Percentiles rank a stretch among this genome's conserved stretches.
Evolutionary conservation across 306 rosid species (phyloP).

Genomic region (Corylus americana): DNA sequence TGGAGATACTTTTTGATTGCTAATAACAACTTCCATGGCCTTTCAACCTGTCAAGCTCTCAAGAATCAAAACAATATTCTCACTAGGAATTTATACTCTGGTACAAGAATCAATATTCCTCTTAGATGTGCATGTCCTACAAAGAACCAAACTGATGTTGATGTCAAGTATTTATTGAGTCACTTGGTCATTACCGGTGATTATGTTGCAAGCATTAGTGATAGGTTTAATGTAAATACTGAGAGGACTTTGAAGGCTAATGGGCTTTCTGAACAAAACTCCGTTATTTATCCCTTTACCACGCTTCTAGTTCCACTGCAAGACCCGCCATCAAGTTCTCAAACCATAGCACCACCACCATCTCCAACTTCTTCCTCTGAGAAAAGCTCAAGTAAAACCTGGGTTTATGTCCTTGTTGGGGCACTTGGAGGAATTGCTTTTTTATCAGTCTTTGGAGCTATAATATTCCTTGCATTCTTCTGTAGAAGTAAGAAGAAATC

Average conservation of each 20-base stretch:
- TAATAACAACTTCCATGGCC: constrained; percentile 63
- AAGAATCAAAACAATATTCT: constrained; percentile 37
- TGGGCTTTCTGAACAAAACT: constrained; percentile 37
- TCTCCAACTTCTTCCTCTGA: constrained; percentile 32
- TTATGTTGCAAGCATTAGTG: constrained; percentile 35
- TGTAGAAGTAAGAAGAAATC: constrained; percentile 28
- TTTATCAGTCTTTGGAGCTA: constrained; percentile 21
- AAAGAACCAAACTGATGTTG: constrained; percentile 59
- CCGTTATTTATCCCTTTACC: constrained; percentile 43
- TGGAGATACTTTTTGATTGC: constrained; percentile 41
- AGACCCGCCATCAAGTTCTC: constrained; percentile 56
- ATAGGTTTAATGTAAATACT: constrained; percentile 38
- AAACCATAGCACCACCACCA: constrained; percentile 34
- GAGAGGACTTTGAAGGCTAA: constrained; percentile 54
- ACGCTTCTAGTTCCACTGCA: constrained; percentile 74
- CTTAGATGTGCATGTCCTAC: constrained; percentile 97
- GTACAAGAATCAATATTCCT: constrained; percentile 53
- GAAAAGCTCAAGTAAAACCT: constrained; percentile 45
- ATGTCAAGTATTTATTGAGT: constrained; percentile 57
- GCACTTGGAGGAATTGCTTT: constrained; percentile 43
- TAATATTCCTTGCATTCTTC: constrained; percentile 32
- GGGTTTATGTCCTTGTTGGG: constrained; percentile 69
- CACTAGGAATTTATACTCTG: constrained; percentile 22
- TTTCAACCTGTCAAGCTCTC: constrained; percentile 80
- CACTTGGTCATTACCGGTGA: constrained; percentile 48